Evolutionary conservation across 169 alveolate genomes (phyloP).

Genomic region (Cryptosporidium viatorum): DNA sequence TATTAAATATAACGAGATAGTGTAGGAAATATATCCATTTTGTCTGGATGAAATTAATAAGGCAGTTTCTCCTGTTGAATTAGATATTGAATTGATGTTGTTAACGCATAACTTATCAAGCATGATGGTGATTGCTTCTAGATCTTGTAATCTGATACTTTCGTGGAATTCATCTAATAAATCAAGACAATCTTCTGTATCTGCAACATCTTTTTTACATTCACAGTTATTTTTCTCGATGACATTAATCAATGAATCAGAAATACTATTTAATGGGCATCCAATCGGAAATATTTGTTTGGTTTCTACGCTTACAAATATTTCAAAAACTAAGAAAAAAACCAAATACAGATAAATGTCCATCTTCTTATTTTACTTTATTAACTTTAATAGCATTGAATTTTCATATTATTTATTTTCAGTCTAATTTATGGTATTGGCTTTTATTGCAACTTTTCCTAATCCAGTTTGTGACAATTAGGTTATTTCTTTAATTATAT

Average conservation of each 20-base stretch:
- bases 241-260: not conserved
- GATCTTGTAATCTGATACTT: constrained; percentile 29
- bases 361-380: not conserved
- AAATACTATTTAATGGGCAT: constrained; percentile 50
- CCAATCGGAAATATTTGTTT: constrained; percentile 31
- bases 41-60: constrained; percentile 38
- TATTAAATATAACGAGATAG: constrained; percentile 30
- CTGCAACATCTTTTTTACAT: constrained; percentile 4
- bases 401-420: not conserved
- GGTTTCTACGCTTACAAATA: not conserved
- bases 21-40: constrained; percentile 49
- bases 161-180: constrained; percentile 55
- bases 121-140: constrained; percentile 7
- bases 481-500: not conserved
- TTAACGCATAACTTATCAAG: not conserved
- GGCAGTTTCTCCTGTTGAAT: constrained; percentile 57
- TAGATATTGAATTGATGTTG: constrained; percentile 11
- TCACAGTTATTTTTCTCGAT: not conserved
- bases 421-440: no score
- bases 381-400: not conserved
- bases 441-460: not conserved
- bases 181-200: constrained; percentile 4
- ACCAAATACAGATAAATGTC: not conserved
- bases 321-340: not conserved
- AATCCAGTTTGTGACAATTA: not conserved